Conservation (phyloP, 2,329 filamentous ascomycete species). For the Peltaster fructicola region DNA sequence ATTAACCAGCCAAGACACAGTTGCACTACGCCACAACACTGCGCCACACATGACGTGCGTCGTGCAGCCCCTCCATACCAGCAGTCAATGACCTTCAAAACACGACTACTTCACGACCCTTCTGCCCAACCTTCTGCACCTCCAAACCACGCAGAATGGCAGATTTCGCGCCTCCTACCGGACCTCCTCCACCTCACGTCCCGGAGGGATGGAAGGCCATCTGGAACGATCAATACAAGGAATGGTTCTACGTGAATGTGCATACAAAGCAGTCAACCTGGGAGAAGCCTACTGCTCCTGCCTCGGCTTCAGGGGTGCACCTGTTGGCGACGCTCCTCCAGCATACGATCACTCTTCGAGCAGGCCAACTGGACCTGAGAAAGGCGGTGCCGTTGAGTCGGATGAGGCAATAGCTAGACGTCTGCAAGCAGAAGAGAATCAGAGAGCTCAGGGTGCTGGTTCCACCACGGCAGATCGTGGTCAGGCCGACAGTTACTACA, state of each 20-base stretch:
- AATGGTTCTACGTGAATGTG: slow-evolving; percentile 89
- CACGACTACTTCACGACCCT: too few relatives aligned
- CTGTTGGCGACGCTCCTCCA: slow-evolving; percentile 42
- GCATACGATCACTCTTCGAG: slow-evolving; percentile 36
- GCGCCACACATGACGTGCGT: too few relatives aligned
- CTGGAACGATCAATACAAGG: slow-evolving; percentile 75
- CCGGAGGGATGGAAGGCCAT: slow-evolving; percentile 74
- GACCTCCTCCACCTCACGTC: slow-evolving; percentile 39
- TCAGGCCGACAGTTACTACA: slow-evolving; percentile 32
- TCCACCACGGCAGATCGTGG: slow-evolving; percentile 22
- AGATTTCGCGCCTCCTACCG: slow-evolving; percentile 11
- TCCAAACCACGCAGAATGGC: too few relatives aligned
- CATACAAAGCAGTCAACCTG: slow-evolving; percentile 81
- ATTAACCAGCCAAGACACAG: too few relatives aligned
- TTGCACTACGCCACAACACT: too few relatives aligned
- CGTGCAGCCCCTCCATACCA: too few relatives aligned
- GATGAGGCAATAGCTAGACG: slow-evolving; percentile 40
- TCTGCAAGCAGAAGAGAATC: slow-evolving; percentile 71
- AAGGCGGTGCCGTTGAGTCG: slow-evolving; percentile 23
- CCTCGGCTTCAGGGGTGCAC: slow-evolving; percentile 30
- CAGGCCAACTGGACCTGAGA: slow-evolving; percentile 27
- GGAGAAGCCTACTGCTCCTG: slow-evolving; percentile 61
- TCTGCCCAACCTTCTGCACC: too few relatives aligned
- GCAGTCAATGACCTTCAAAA: too few relatives aligned
- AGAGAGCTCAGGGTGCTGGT: slow-evolving; percentile 22